phyloP scores from a whole-genome alignment of 169 alveolate genomes.

The Plasmodium ovale region DNA sequence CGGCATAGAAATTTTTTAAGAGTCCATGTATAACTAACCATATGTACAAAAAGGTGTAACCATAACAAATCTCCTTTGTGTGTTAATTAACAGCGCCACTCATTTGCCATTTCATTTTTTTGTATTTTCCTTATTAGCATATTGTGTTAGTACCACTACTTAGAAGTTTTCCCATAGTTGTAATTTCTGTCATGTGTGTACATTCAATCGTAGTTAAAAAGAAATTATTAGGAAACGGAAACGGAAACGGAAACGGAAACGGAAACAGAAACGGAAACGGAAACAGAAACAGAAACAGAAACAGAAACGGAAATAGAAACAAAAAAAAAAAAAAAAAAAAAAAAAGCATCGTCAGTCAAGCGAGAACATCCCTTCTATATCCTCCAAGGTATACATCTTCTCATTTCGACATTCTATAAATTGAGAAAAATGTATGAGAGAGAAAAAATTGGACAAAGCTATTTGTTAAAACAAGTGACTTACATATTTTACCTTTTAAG shows the following conservation, averaged over 20 bases:
- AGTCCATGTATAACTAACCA: too few relatives aligned
- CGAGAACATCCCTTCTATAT: neutral
- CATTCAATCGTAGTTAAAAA: too few relatives aligned
- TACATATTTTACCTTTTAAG: conserved; percentile 32
- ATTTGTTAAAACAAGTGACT: neutral
- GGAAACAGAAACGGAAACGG: too few relatives aligned
- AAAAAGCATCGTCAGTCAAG: neutral
- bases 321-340: neutral
- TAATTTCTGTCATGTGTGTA: too few relatives aligned
- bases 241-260: too few relatives aligned
- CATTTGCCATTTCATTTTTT: neutral
- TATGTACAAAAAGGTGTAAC: too few relatives aligned
- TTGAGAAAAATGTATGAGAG: neutral
- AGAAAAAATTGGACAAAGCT: neutral
- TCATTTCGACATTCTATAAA: conserved; percentile 34
- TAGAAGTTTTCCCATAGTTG: too few relatives aligned
- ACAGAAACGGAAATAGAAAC: neutral
- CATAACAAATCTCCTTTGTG: neutral
- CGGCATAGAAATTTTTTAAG: too few relatives aligned
- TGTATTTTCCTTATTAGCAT: conserved; percentile 3
- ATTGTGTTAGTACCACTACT: neutral
- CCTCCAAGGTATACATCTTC: neutral
- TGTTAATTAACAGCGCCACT: neutral
- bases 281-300: too few relatives aligned
- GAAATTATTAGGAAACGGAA: too few relatives aligned